phyloP scores from a whole-genome alignment of 1,139 yeast genomes.

The Geotrichum bryndzae region DNA sequence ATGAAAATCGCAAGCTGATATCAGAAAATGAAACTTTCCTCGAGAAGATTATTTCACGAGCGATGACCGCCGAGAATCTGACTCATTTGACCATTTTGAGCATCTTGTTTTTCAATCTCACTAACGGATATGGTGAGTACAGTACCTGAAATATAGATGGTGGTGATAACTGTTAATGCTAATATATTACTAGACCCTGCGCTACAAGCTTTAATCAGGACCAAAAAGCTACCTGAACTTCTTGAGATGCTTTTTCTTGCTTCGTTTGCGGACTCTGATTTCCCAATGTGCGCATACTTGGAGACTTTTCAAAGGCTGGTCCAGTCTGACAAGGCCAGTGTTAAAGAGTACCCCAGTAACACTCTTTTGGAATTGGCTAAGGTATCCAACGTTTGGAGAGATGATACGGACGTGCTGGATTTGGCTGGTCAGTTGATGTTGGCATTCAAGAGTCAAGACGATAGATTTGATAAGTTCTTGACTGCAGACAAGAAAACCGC shows the following conservation, averaged over 20 bases:
- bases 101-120: slow-evolving; percentile 9
- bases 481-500: not conserved
- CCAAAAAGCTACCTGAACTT: not conserved
- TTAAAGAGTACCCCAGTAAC: not conserved
- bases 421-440: not conserved
- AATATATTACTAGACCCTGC: slow-evolving; percentile 1
- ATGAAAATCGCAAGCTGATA: slow-evolving; percentile 15
- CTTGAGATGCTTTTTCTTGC: not conserved
- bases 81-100: slow-evolving; percentile 1
- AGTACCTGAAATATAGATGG: not conserved
- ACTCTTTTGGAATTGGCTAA: not conserved
- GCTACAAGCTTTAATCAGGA: not conserved
- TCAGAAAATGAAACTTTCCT: slow-evolving; percentile 13
- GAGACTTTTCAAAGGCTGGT: not conserved
- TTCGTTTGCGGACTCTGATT: not conserved
- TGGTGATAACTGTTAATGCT: not conserved
- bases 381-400: not conserved
- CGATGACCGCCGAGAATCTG: not conserved
- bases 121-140: slow-evolving; percentile 15
- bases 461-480: not conserved
- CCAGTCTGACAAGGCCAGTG: not conserved
- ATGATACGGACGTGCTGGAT: not conserved
- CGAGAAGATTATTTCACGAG: not conserved
- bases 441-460: not conserved
- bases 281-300: not conserved